Percentiles rank a stretch among this genome's conserved stretches.
Conservation (phyloP, 441 rosid species). For the Adansonia gregorii region DNA sequence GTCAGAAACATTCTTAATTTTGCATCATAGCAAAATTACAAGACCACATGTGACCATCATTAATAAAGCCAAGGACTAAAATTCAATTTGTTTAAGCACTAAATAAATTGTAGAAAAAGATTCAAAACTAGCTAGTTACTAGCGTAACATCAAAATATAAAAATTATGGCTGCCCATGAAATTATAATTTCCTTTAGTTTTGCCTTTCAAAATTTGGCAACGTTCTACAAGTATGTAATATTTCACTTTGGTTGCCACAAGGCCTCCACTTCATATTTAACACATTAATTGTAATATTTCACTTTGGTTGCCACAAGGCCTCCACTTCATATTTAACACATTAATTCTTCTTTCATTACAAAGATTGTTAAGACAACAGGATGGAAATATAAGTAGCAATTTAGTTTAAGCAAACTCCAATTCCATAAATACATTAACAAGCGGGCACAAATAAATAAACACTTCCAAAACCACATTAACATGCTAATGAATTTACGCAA, state of each 20-base stretch:
- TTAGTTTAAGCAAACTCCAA: not conserved
- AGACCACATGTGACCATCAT: not conserved
- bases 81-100: not conserved
- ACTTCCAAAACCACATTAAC: not conserved
- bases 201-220: not conserved
- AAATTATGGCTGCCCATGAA: not conserved
- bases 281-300: conserved; percentile 5
- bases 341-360: not conserved
- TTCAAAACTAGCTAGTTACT: conserved; percentile 14
- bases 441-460: not conserved
- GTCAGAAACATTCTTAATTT: conserved; percentile 22
- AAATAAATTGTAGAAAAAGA: not conserved
- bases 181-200: not conserved
- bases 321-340: not conserved
- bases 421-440: not conserved
- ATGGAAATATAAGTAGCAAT: conserved; percentile 10
- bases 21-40: not conserved
- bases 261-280: not conserved
- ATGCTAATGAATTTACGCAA: not conserved
- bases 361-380: conserved; percentile 1
- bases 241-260: not conserved
- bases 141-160: not conserved
- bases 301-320: not conserved
- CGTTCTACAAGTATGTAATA: conserved; percentile 1
- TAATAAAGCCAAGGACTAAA: not conserved